Base-by-base conservation (phyloP, 805 yeast species). In the Metschnikowia borealis region DNA sequence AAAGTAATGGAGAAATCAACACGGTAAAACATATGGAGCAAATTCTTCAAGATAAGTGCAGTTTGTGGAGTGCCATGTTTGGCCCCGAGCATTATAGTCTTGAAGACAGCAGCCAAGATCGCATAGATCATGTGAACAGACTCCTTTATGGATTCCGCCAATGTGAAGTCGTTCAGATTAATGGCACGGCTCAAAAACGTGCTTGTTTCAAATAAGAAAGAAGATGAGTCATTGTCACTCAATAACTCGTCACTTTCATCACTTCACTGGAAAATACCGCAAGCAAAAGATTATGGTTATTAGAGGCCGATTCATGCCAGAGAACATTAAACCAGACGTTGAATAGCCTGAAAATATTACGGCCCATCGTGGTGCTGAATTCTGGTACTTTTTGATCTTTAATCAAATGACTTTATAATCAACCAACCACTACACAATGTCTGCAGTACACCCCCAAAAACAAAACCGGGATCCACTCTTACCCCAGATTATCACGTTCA, bases 61-160 rank as follows among this genome's bases (percentile, higher is more conserved):
- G 60, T 60, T 38, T 61, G 60, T 4, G 53, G 26, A 17, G 37
- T 43, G 21, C 54, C 43, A 10, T 47, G 31, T 14, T 51, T 53
- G 10, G 54, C 46, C 17, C 57, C 59, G 35, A 55, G 48, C 6
- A 45, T 38, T 29, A 53, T 40, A 1, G 65, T 58, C 21, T 47
- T 51, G 42, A 55, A 63, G 11, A 65, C 47, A 5, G 62, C 50
- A 20, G 46, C 55, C 47, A 69, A 50, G 11, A 63, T 63, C 34
- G 66, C 69, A 46, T 57, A 58, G 6, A 70, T 23, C 41, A 67
- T 50, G 33, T 54, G 53, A 3, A 71, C 54, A 8, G 57, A 52
- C 39, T 67, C 70, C 47, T 67, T 67, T 6, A 68, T 54, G 14
- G 62, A 50, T 29, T 36, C 49, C 10, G 61, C 51, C 15, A 36